A percentile compares a stretch with the other conserved stretches of the same genome.
Evolutionary conservation across 345 rosid species (phyloP).

Genomic region (Populus deltoides): DNA sequence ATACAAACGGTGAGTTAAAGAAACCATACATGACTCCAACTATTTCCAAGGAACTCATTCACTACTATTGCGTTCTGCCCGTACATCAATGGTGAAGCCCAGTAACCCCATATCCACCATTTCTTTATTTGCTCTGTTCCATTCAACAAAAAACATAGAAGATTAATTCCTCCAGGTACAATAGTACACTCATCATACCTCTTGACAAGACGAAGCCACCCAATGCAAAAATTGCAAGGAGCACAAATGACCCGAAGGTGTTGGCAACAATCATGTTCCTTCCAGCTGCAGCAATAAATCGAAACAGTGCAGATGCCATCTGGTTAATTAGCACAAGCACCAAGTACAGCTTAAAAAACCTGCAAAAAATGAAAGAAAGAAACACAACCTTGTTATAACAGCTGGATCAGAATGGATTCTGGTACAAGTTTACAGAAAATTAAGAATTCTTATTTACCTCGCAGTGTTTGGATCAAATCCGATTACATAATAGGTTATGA

Average conservation of each 20-base stretch:
- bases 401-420: background rate
- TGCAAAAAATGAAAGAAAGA: slow-evolving; percentile 10
- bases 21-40: slow-evolving; percentile 47
- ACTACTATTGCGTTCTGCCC: slow-evolving; percentile 62
- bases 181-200: slow-evolving; percentile 21
- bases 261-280: slow-evolving; percentile 63
- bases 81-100: slow-evolving; percentile 80
- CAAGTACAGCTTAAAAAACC: slow-evolving; percentile 65
- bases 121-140: slow-evolving; percentile 59
- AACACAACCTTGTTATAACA: background rate
- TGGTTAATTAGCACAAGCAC: slow-evolving; percentile 50
- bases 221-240: slow-evolving; percentile 45
- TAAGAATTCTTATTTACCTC: slow-evolving; percentile 41
- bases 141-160: background rate
- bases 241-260: slow-evolving; percentile 57
- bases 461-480: slow-evolving; percentile 71
- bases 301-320: slow-evolving; percentile 64
- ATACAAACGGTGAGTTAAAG: background rate
- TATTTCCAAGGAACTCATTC: slow-evolving; percentile 68
- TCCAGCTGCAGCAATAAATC: slow-evolving; percentile 49
- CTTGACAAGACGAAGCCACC: slow-evolving; percentile 67
- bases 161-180: background rate
- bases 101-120: slow-evolving; percentile 94
- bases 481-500: slow-evolving; percentile 60
- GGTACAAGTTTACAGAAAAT: background rate